Evolutionary conservation across 805 yeast species (phyloP).

Genomic region (Hanseniaspora lachancei): DNA sequence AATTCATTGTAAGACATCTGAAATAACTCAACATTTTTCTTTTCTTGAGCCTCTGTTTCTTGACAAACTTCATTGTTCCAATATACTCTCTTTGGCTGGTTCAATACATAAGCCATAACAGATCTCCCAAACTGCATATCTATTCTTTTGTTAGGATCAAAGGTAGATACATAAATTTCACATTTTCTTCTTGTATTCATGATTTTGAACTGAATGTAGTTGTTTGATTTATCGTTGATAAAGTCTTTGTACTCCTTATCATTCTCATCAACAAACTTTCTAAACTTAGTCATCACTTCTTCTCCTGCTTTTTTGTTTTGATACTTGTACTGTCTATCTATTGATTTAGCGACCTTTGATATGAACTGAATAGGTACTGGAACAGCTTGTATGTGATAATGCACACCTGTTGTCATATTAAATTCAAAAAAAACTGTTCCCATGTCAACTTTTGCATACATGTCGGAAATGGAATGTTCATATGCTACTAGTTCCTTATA

Average conservation of each 20-base stretch:
- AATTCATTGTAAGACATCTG: slow-evolving; percentile 40
- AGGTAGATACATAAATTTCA: slow-evolving; percentile 25
- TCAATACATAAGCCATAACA: slow-evolving; percentile 53
- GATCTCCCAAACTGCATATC: slow-evolving; percentile 80
- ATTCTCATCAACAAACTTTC: slow-evolving; percentile 21
- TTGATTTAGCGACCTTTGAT: slow-evolving; percentile 32
- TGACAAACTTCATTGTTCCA: slow-evolving; percentile 58
- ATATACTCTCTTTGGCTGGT: slow-evolving; percentile 45
- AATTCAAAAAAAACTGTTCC: slow-evolving; percentile 59
- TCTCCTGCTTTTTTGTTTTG: slow-evolving; percentile 37
- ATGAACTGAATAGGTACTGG: slow-evolving; percentile 45
- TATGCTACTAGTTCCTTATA: slow-evolving; percentile 36
- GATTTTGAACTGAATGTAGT: slow-evolving; percentile 27
- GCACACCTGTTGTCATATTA: slow-evolving; percentile 50
- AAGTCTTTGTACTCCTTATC: slow-evolving; percentile 23
- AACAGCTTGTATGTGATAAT: slow-evolving; percentile 62
- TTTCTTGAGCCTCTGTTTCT: slow-evolving; percentile 52
- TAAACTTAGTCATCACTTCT: slow-evolving; percentile 24
- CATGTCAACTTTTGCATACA: slow-evolving; percentile 34
- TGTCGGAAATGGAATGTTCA: slow-evolving; percentile 36
- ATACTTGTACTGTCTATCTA: slow-evolving; percentile 33
- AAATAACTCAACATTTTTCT: slow-evolving; percentile 47
- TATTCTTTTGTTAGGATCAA: slow-evolving; percentile 30
- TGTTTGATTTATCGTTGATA: slow-evolving; percentile 22
- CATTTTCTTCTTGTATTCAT: slow-evolving; percentile 26